Evolutionary conservation across 2,329 filamentous ascomycete genomes (phyloP).

Genomic region (Trichoderma sp.): DNA sequence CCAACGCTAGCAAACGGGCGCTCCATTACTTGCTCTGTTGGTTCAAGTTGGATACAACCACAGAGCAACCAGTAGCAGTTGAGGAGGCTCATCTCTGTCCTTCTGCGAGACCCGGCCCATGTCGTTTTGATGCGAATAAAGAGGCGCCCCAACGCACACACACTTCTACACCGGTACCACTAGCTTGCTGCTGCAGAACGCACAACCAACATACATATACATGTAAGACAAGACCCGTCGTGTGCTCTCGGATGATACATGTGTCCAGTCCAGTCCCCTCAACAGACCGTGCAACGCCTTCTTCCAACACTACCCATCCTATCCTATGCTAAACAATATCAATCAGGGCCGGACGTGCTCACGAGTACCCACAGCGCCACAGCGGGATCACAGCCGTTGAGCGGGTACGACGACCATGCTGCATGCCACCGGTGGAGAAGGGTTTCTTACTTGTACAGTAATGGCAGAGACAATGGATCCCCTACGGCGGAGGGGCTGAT

Average conservation of each 20-base stretch:
- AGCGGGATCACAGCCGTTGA: conserved; percentile 16
- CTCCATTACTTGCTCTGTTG: not conserved
- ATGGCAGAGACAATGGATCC: conserved; percentile 16
- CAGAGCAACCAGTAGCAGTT: not conserved
- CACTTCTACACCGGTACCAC: not conserved
- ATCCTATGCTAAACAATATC: not conserved
- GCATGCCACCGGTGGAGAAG: conserved; percentile 8
- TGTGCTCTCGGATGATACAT: not conserved
- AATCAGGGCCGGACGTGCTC: not conserved
- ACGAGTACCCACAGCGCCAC: not conserved
- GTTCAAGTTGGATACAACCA: conserved; percentile 14
- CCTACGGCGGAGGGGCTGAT: conserved; percentile 11
- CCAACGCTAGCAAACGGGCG: conserved; percentile 20
- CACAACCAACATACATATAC: not conserved
- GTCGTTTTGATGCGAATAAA: not conserved
- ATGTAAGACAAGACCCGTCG: not conserved
- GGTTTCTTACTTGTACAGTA: not conserved
- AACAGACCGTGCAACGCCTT: not conserved
- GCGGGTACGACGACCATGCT: conserved; percentile 20
- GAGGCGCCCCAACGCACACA: not conserved
- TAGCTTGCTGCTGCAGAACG: conserved; percentile 3
- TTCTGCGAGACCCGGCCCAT: not conserved
- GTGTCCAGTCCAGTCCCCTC: not conserved
- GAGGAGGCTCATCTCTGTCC: not conserved
- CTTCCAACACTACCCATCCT: not conserved